These are phyloP conservation scores for Phytophthora palmivora DNA, from an alignment of 352 stramenopile genomes.

Conservation along the genomic window DNA sequence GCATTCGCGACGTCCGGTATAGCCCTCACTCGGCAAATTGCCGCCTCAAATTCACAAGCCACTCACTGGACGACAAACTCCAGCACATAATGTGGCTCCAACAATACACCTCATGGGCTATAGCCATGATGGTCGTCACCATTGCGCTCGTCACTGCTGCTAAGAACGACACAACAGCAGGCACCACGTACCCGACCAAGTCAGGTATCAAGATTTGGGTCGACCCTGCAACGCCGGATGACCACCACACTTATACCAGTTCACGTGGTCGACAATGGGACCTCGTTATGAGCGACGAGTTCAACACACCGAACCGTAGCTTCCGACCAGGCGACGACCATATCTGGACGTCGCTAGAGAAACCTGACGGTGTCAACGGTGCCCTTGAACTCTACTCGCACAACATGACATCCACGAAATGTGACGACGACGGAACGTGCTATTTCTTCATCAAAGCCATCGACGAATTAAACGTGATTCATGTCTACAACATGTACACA, in stretches of 20 bases:
- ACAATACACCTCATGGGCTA: constrained; percentile 8
- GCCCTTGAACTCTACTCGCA: too few species aligned
- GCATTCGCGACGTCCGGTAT: constrained; percentile 2
- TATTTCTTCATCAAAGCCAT: too few species aligned
- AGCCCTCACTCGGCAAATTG: constrained; percentile 34
- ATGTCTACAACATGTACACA: constrained; percentile 70
- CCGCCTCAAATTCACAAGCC: constrained; percentile 39
- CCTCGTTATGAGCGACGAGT: constrained; percentile 95
- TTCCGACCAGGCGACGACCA: constrained; percentile 90
- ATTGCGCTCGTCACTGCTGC: constrained; percentile 9
- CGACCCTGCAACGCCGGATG: constrained; percentile 60
- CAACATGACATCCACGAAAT: too few species aligned
- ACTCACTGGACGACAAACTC: constrained; percentile 39
- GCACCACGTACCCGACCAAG: too few species aligned
- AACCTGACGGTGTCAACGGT: too few species aligned
- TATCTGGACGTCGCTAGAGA: too few species aligned
- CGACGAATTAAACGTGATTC: too few species aligned
- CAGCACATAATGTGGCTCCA: constrained; percentile 10
- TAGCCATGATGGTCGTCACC: neutral
- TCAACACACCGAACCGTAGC: constrained; percentile 86
- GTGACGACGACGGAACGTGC: too few species aligned
- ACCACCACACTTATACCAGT: constrained; percentile 43
- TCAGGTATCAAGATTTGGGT: constrained; percentile 56
- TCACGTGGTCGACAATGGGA: constrained; percentile 60
- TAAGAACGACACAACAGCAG: constrained; percentile 16